These are phyloP conservation scores for Pichia kluyveri DNA, from an alignment of 805 yeast species.

Conservation along the genomic window DNA sequence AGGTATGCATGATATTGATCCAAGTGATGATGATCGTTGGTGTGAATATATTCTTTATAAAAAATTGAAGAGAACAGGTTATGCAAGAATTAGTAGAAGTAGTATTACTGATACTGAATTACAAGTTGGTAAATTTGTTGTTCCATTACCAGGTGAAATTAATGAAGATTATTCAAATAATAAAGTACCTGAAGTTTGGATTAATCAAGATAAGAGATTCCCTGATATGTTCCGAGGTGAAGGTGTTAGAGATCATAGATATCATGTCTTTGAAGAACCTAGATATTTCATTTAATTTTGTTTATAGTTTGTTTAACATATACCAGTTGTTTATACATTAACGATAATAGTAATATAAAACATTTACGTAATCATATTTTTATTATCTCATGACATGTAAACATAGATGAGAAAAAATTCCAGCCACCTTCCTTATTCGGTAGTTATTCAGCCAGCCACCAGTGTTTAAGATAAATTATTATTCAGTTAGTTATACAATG, in stretches of 20 bases:
- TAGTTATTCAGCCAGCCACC: neutral
- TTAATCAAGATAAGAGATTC: slow-evolving; percentile 45
- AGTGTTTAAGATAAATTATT: neutral
- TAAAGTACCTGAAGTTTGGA: slow-evolving; percentile 36
- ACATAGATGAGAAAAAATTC: neutral
- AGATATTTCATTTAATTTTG: slow-evolving; percentile 46
- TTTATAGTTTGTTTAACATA: neutral
- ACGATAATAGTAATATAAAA: too few relatives aligned
- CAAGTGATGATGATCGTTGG: slow-evolving; percentile 95
- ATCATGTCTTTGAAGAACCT: slow-evolving; percentile 94
- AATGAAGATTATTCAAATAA: slow-evolving; percentile 25
- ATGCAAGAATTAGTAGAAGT: slow-evolving; percentile 88
- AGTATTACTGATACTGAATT: slow-evolving; percentile 95
- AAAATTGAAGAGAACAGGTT: slow-evolving; percentile 77
- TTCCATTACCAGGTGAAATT: slow-evolving; percentile 25
- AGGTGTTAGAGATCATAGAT: slow-evolving; percentile 88
- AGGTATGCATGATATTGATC: slow-evolving; percentile 90
- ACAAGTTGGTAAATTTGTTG: slow-evolving; percentile 86
- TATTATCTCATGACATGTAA: neutral
- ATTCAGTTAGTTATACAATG: too few relatives aligned
- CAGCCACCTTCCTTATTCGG: slow-evolving; percentile 7
- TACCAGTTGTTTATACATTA: too few relatives aligned
- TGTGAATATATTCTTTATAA: slow-evolving; percentile 92
- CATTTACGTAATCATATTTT: too few relatives aligned
- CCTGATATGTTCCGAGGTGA: slow-evolving; percentile 77